Percentiles rank a stretch among this genome's conserved stretches.
Conservation (phyloP, 371 early-diverging fungal species). For the Mucor sp. region DNA sequence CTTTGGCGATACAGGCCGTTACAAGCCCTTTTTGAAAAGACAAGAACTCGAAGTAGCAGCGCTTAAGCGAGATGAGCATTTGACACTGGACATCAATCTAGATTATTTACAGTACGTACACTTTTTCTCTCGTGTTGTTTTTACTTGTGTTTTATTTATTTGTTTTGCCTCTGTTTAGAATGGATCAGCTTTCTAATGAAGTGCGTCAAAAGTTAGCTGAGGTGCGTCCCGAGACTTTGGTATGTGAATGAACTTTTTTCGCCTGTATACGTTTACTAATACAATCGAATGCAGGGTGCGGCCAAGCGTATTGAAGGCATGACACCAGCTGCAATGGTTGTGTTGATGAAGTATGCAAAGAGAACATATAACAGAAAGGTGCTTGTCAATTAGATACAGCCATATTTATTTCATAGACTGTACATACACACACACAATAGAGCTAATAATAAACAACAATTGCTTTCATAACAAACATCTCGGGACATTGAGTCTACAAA, state of each 20-base stretch:
- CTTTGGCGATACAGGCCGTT: conserved; percentile 47
- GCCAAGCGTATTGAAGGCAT: conserved; percentile 87
- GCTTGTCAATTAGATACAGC: background rate
- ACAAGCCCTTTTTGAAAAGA: conserved; percentile 70
- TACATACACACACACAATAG: background rate
- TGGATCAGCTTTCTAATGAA: conserved; percentile 74
- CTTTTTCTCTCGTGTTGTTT: background rate
- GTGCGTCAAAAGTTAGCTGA: conserved; percentile 66
- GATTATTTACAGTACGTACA: conserved; percentile 62
- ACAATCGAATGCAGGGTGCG: conserved; percentile 54
- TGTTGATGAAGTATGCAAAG: conserved; percentile 65
- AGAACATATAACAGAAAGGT: conserved; percentile 21
- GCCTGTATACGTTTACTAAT: background rate
- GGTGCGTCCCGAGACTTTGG: conserved; percentile 77
- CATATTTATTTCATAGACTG: background rate
- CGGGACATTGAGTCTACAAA: no score
- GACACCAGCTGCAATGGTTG: conserved; percentile 78
- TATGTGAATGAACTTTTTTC: conserved; percentile 24
- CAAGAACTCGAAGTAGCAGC: conserved; percentile 65
- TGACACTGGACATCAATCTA: conserved; percentile 64
- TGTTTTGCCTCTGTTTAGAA: conserved; percentile 27
- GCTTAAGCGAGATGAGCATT: conserved; percentile 70
- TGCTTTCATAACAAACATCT: no score
- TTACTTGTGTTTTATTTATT: background rate
- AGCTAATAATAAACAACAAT: background rate